Conservation (phyloP, 352 stramenopile genomes). For the Phytophthora macrochlamydospora region DNA sequence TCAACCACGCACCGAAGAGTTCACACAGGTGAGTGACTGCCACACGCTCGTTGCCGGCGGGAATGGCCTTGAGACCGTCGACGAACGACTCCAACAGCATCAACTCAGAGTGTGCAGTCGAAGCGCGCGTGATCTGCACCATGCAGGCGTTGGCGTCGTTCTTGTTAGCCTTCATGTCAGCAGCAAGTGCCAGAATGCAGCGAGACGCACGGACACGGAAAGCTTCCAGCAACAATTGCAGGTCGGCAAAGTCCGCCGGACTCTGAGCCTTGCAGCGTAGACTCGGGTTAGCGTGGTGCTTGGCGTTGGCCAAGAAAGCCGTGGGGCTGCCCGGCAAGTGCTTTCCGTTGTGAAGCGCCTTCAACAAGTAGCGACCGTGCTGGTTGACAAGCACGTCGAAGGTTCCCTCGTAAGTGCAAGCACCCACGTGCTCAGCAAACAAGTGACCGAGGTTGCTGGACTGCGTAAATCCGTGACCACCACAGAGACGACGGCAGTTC, state of each 20-base stretch:
- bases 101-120: slow-evolving; percentile 50
- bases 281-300: slow-evolving; percentile 32
- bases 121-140: slow-evolving; percentile 55
- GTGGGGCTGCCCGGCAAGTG: slow-evolving; percentile 18
- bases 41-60: slow-evolving; percentile 27
- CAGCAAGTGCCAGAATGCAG: slow-evolving; percentile 32
- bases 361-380: slow-evolving; percentile 63
- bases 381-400: slow-evolving; percentile 77
- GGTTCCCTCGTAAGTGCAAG: slow-evolving; percentile 70
- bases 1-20: slow-evolving; percentile 47
- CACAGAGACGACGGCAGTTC: slow-evolving; percentile 47
- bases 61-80: slow-evolving; percentile 33
- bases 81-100: slow-evolving; percentile 47
- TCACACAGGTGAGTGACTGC: slow-evolving; percentile 39
- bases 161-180: slow-evolving; percentile 47
- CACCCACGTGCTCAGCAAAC: slow-evolving; percentile 34
- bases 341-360: slow-evolving; percentile 23
- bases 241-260: slow-evolving; percentile 41
- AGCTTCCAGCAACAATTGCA: slow-evolving; percentile 36
- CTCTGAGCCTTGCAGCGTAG: slow-evolving; percentile 38
- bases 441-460: slow-evolving; percentile 40
- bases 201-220: slow-evolving; percentile 47
- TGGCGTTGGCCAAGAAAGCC: slow-evolving; percentile 36
- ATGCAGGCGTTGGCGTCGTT: slow-evolving; percentile 55
- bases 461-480: slow-evolving; percentile 44